These are phyloP conservation scores for Yamadazyma tumulicola DNA, from an alignment of 805 yeast species.

Conservation along the genomic window DNA sequence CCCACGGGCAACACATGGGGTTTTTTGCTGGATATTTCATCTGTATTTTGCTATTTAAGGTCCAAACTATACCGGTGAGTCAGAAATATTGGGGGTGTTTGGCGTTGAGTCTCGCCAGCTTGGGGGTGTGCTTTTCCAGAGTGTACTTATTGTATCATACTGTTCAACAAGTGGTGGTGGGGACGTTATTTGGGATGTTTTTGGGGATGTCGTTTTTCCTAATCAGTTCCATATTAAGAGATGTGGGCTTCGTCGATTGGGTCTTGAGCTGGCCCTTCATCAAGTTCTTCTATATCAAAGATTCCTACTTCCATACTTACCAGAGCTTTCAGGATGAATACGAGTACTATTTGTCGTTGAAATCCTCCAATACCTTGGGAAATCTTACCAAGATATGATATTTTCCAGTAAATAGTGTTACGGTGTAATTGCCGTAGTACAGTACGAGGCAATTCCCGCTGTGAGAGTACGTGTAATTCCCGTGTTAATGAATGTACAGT, in stretches of 20 bases:
- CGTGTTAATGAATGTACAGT: too few relatives aligned
- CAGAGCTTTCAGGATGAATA: slow-evolving; percentile 47
- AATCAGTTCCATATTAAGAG: slow-evolving; percentile 52
- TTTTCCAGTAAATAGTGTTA: neutral
- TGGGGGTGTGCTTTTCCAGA: slow-evolving; percentile 62
- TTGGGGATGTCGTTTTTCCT: slow-evolving; percentile 59
- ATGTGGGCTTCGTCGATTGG: slow-evolving; percentile 66
- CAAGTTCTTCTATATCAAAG: slow-evolving; percentile 52
- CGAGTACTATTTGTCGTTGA: slow-evolving; percentile 15
- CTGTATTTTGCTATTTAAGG: slow-evolving; percentile 45
- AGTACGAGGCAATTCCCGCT: too few relatives aligned
- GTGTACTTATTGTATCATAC: slow-evolving; percentile 79
- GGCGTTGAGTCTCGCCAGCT: slow-evolving; percentile 23
- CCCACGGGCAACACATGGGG: slow-evolving; percentile 96
- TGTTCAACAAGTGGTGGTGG: slow-evolving; percentile 67
- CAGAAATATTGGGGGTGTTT: slow-evolving; percentile 28
- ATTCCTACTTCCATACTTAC: slow-evolving; percentile 51
- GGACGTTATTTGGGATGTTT: slow-evolving; percentile 58
- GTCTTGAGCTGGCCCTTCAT: slow-evolving; percentile 56
- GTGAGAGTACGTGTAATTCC: too few relatives aligned
- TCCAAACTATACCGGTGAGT: slow-evolving; percentile 19
- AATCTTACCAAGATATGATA: slow-evolving; percentile 8
- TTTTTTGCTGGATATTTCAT: slow-evolving; percentile 61
- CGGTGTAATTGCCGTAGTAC: too few relatives aligned
- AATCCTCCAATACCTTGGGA: slow-evolving; percentile 3